Evolutionary conservation across 805 yeast species (phyloP).

Genomic region (Cyberlindnera americana): DNA sequence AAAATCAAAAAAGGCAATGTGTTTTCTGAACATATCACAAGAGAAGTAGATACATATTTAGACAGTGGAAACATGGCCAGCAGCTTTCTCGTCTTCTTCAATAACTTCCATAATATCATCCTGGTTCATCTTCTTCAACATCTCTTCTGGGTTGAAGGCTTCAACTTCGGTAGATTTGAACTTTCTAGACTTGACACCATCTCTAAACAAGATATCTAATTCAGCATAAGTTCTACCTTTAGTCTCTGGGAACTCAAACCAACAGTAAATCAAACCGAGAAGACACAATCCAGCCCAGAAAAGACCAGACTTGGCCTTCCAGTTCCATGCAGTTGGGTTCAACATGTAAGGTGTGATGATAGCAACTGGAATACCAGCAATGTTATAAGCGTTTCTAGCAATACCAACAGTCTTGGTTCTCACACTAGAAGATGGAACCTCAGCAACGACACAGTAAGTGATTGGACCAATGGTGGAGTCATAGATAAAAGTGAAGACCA

Average conservation of each 20-base stretch:
- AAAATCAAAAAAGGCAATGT: background rate
- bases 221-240: slow-evolving; percentile 53
- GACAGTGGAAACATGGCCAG: background rate
- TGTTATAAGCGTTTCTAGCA: slow-evolving; percentile 31
- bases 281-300: slow-evolving; percentile 40
- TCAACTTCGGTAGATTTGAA: slow-evolving; percentile 26
- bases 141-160: slow-evolving; percentile 20
- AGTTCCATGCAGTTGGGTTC: slow-evolving; percentile 41
- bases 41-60: background rate
- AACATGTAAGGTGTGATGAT: slow-evolving; percentile 44
- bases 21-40: too few relatives aligned
- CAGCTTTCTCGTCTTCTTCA: slow-evolving; percentile 6
- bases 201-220: slow-evolving; percentile 46
- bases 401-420: slow-evolving; percentile 40
- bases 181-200: slow-evolving; percentile 29
- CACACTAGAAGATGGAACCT: slow-evolving; percentile 36
- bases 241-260: slow-evolving; percentile 56
- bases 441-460: slow-evolving; percentile 37
- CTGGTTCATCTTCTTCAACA: slow-evolving; percentile 19
- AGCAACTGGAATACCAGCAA: slow-evolving; percentile 32
- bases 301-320: slow-evolving; percentile 43
- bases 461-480: slow-evolving; percentile 39
- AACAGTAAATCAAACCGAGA: slow-evolving; percentile 36
- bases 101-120: slow-evolving; percentile 19
- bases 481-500: slow-evolving; percentile 32